phyloP scores from a whole-genome alignment of 768 basidiomycete species.

The Kwoniella newhampshirensis region DNA sequence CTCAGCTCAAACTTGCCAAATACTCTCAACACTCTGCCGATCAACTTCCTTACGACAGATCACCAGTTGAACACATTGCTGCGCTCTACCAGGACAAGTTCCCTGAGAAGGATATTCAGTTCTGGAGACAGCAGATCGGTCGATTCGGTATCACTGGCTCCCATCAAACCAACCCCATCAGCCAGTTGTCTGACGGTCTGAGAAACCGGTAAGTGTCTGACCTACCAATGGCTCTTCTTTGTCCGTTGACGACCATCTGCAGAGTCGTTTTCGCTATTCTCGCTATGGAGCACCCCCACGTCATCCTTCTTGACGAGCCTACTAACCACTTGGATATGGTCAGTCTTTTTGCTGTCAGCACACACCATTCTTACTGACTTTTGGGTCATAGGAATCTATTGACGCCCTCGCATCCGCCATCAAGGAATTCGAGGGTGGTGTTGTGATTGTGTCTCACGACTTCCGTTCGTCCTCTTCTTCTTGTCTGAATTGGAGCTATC shows the following conservation, averaged over 20 bases:
- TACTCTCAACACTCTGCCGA: slow-evolving; percentile 99
- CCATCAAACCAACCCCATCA: slow-evolving; percentile 92
- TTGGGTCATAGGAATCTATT: slow-evolving; percentile 68
- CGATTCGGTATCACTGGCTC: slow-evolving; percentile 91
- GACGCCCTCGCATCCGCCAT: slow-evolving; percentile 93
- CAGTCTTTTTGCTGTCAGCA: slow-evolving; percentile 35
- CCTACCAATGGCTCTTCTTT: not conserved
- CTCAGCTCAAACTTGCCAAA: slow-evolving; percentile 88
- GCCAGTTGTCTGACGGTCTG: slow-evolving; percentile 90
- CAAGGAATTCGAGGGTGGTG: slow-evolving; percentile 95
- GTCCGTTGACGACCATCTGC: slow-evolving; percentile 6
- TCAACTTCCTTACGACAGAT: slow-evolving; percentile 89
- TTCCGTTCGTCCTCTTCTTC: slow-evolving; percentile 68
- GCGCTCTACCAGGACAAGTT: slow-evolving; percentile 72
- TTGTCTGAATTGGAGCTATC: not conserved
- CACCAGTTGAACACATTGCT: slow-evolving; percentile 94
- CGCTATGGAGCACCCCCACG: slow-evolving; percentile 95
- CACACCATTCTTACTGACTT: not conserved
- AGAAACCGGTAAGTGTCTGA: slow-evolving; percentile 74
- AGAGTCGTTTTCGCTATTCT: slow-evolving; percentile 95
- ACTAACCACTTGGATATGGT: slow-evolving; percentile 57
- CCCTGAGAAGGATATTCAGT: slow-evolving; percentile 92
- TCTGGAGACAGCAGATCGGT: slow-evolving; percentile 91
- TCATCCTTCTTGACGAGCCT: slow-evolving; percentile 65
- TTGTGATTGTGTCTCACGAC: slow-evolving; percentile 99